Evolutionary conservation across 1,284 basidiomycete species (phyloP).

Genomic region (Cryptococcus amylolentus): DNA sequence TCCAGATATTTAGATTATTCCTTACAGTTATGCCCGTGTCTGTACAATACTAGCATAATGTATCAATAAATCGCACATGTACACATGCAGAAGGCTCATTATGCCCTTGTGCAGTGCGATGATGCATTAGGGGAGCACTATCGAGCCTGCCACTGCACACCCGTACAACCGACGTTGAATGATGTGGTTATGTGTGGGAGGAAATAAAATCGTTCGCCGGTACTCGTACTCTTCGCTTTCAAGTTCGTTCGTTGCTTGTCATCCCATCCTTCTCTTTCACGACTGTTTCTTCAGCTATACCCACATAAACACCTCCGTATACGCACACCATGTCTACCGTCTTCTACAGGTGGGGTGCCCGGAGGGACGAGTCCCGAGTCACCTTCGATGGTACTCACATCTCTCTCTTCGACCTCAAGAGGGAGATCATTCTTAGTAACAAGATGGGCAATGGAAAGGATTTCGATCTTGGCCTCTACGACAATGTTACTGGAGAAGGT

Average conservation of each 20-base stretch:
- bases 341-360: constrained; percentile 97
- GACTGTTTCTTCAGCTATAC: not conserved
- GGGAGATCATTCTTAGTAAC: constrained; percentile 94
- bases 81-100: too few species aligned
- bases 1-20: too few species aligned
- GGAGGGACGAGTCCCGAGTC: constrained; percentile 88
- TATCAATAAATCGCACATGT: too few species aligned
- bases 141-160: too few species aligned
- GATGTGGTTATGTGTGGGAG: too few species aligned
- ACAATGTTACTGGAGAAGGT: constrained; percentile 85
- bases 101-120: too few species aligned
- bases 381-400: constrained; percentile 98
- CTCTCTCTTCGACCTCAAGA: constrained; percentile 98
- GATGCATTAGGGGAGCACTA: too few species aligned
- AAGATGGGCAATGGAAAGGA: constrained; percentile 92
- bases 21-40: too few species aligned
- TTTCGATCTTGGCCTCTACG: constrained; percentile 88
- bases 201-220: too few species aligned
- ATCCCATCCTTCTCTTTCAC: not conserved
- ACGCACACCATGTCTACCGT: constrained; percentile 74
- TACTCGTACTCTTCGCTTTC: too few species aligned
- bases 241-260: not conserved
- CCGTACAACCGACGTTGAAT: too few species aligned
- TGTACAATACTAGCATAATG: too few species aligned
- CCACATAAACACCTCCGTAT: not conserved